phyloP scores from a whole-genome alignment of 1,284 basidiomycete genomes.

The Cryptococcus sp. region DNA sequence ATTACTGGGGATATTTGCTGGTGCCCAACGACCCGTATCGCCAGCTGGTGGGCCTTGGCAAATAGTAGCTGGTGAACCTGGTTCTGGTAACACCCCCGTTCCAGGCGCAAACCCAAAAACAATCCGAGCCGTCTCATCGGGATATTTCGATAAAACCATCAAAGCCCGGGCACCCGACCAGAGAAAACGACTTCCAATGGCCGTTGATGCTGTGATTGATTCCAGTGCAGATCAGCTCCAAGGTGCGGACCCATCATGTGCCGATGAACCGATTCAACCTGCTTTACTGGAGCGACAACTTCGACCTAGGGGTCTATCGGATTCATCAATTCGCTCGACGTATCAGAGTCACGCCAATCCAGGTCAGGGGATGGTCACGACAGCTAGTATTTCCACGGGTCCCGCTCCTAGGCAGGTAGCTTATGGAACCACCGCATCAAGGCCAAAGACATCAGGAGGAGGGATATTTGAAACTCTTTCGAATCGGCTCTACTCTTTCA shows the following conservation, averaged over 20 bases:
- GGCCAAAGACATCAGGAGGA: conserved; percentile 1
- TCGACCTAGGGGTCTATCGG: conserved; percentile 72
- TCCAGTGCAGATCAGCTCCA: conserved; percentile 46
- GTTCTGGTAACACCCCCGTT: conserved; percentile 6
- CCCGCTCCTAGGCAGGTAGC: conserved; percentile 5
- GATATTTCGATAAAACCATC: conserved; percentile 26
- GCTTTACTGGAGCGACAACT: conserved; percentile 61
- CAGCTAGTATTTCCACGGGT: neutral
- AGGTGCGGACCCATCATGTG: conserved; percentile 22
- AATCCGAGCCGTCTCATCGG: conserved; percentile 31
- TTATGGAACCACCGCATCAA: conserved; percentile 1
- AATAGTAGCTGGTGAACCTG: conserved; percentile 5
- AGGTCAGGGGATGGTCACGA: neutral
- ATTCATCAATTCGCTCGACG: conserved; percentile 83
- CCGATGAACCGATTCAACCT: conserved; percentile 31
- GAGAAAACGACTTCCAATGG: conserved; percentile 54
- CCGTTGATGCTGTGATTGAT: conserved; percentile 75
- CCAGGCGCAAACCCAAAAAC: conserved; percentile 2
- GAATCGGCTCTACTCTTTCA: conserved; percentile 20
- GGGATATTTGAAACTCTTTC: conserved; percentile 21
- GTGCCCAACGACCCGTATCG: conserved; percentile 55
- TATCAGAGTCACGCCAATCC: conserved; percentile 53
- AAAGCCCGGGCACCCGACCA: conserved; percentile 4
- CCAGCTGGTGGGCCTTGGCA: conserved; percentile 58
- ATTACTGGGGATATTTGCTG: conserved; percentile 71